Percentiles rank a stretch among this genome's conserved stretches.
phyloP scores from a whole-genome alignment of 1,284 basidiomycete species.

The Schizopora paradoxa region DNA sequence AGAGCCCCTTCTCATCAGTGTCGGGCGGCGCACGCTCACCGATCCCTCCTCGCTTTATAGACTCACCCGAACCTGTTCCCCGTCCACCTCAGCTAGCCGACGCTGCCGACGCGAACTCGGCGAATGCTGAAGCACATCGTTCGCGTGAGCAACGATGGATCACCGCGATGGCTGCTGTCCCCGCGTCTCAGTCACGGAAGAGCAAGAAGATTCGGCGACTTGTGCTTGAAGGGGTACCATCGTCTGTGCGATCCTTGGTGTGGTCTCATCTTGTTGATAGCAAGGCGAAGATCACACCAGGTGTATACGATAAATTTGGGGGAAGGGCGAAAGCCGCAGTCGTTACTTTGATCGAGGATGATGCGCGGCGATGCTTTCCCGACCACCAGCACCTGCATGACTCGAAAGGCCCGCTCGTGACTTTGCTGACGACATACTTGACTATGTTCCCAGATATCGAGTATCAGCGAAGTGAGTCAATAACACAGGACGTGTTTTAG shows the following conservation, averaged over 20 bases:
- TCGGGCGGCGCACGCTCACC: constrained; percentile 17
- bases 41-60: constrained; percentile 2
- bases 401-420: constrained; percentile 47
- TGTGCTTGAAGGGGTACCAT: constrained; percentile 77
- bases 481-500: constrained; percentile 12
- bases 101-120: constrained; percentile 26
- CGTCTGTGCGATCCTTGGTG: constrained; percentile 77
- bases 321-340: constrained; percentile 51
- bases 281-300: constrained; percentile 61
- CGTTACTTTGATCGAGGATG: constrained; percentile 55
- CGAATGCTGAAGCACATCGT: constrained; percentile 69
- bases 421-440: constrained; percentile 67
- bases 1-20: constrained; percentile 24
- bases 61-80: constrained; percentile 8
- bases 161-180: constrained; percentile 53
- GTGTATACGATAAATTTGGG: constrained; percentile 64
- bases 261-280: constrained; percentile 80
- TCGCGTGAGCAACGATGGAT: constrained; percentile 76
- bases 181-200: constrained; percentile 64
- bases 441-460: constrained; percentile 77
- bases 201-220: constrained; percentile 83
- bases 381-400: constrained; percentile 52
- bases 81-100: constrained; percentile 1
- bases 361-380: constrained; percentile 47
- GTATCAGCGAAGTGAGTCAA: constrained; percentile 51